Evolutionary conservation across 2,329 filamentous ascomycete species (phyloP).

Genomic region (Aureobasidium sp.): DNA sequence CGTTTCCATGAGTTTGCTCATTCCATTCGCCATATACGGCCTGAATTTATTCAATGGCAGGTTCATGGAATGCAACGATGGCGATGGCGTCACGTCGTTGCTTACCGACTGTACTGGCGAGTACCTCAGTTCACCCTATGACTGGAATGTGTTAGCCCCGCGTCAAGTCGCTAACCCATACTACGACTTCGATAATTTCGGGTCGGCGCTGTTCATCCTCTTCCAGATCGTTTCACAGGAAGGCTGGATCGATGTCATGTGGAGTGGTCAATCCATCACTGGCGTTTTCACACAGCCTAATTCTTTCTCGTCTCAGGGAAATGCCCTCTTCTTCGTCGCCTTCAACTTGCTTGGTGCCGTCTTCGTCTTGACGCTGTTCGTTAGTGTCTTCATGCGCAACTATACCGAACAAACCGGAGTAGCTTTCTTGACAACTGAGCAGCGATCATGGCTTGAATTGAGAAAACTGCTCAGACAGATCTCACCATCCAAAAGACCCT

Average conservation of each 20-base stretch:
- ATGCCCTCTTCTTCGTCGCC: conserved; percentile 87
- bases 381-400: conserved; percentile 99
- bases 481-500: conserved; percentile 86
- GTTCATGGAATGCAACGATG: conserved; percentile 75
- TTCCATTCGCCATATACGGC: conserved; percentile 95
- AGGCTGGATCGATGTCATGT: conserved; percentile 94
- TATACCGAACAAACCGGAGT: conserved; percentile 98
- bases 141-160: conserved; percentile 79
- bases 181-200: conserved; percentile 92
- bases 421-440: conserved; percentile 89
- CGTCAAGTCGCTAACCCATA: conserved; percentile 73
- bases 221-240: conserved; percentile 99
- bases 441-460: conserved; percentile 92
- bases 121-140: conserved; percentile 67
- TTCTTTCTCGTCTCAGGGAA: conserved; percentile 64
- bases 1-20: conserved; percentile 86
- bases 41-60: conserved; percentile 85
- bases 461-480: conserved; percentile 88
- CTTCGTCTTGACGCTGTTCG: conserved; percentile 93
- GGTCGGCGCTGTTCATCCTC: conserved; percentile 86
- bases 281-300: conserved; percentile 67
- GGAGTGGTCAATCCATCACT: conserved; percentile 73
- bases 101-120: conserved; percentile 78
- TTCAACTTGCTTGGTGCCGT: conserved; percentile 96
- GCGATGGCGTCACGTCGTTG: conserved; percentile 46